These are phyloP conservation scores for Ustulina deusta DNA, from an alignment of 2,329 filamentous ascomycete genomes.

Conservation along the genomic window DNA sequence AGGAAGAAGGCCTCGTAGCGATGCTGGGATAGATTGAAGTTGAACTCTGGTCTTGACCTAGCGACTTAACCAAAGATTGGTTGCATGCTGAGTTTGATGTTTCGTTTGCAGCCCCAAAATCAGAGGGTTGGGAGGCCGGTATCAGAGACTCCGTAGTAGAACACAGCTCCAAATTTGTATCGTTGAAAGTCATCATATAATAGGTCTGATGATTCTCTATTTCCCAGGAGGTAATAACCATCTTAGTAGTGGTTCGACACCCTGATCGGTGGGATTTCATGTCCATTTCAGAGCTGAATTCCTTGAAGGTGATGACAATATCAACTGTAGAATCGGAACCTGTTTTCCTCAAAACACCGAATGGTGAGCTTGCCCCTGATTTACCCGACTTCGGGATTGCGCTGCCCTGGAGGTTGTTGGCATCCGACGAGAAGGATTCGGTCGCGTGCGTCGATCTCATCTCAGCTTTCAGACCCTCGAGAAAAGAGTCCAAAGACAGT, in stretches of 20 bases:
- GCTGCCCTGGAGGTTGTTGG: not conserved
- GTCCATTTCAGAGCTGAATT: not conserved
- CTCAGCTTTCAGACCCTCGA: not conserved
- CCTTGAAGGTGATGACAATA: not conserved
- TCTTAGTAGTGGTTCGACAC: not conserved
- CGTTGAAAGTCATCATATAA: constrained; percentile 9
- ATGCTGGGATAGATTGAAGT: too few relatives aligned
- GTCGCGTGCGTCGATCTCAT: not conserved
- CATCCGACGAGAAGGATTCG: not conserved
- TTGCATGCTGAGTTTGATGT: not conserved
- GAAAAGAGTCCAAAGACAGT: not conserved
- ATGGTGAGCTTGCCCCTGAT: not conserved
- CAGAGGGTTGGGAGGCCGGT: too few relatives aligned
- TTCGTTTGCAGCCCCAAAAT: not conserved
- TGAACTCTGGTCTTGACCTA: not conserved
- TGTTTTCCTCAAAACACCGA: not conserved
- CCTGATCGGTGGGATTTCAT: too few relatives aligned
- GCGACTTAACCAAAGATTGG: not conserved
- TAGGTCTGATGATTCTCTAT: not conserved
- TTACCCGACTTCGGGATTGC: not conserved
- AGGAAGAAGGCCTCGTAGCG: not conserved
- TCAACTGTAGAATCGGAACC: not conserved
- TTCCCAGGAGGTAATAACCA: not conserved
- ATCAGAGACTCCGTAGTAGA: not conserved
- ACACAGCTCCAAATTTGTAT: not conserved